Conservation (phyloP, 2,329 filamentous ascomycete species). For the Trichoderma citrinoviride region DNA sequence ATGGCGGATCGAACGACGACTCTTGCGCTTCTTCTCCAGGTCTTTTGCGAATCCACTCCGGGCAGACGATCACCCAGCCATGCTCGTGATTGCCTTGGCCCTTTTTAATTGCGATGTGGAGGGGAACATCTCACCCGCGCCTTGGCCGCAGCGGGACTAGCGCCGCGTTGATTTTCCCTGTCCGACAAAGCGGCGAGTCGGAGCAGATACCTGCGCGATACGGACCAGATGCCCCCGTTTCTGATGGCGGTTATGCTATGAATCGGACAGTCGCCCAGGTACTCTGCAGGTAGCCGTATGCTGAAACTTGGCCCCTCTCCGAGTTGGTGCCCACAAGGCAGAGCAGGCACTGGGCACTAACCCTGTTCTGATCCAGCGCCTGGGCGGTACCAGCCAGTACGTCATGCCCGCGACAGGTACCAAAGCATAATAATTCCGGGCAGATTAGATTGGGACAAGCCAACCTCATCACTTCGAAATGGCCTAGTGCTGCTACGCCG, state of each 20-base stretch:
- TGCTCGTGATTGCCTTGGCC: constrained; percentile 9
- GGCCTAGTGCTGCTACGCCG: neutral
- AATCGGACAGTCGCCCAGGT: neutral
- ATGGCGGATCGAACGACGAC: too few relatives aligned
- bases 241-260: too few relatives aligned
- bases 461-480: neutral
- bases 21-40: neutral
- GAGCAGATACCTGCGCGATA: neutral
- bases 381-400: neutral
- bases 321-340: constrained; percentile 10
- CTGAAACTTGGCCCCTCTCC: neutral
- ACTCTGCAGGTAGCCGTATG: neutral
- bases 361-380: neutral
- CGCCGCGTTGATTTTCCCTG: neutral
- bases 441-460: neutral
- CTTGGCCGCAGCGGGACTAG: constrained; percentile 6
- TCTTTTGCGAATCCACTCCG: constrained; percentile 12
- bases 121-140: constrained; percentile 5
- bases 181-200: neutral
- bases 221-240: neutral
- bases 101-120: constrained; percentile 17
- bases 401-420: constrained; percentile 12
- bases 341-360: neutral
- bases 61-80: constrained; percentile 7
- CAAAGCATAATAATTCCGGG: constrained; percentile 8